Evolutionary conservation across 768 basidiomycete species (phyloP), one percentile per base, ranked within the genome.

Genomic region (Tulasnella sp.): DNA sequence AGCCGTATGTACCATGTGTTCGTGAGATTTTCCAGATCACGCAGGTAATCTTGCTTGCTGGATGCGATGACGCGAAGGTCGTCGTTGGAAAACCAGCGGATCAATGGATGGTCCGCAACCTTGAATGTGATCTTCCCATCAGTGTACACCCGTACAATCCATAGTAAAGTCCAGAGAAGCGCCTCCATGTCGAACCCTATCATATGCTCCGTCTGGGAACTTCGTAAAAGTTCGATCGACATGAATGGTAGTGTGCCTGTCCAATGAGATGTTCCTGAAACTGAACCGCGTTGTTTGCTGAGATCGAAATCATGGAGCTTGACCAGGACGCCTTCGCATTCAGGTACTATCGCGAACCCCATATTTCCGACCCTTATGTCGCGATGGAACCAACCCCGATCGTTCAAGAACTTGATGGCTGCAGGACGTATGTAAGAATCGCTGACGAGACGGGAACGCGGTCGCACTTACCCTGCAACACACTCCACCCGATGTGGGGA

Each of bases 371-470:
- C 15, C 26, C 57, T 61, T 5, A 61, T 61, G 57, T 61, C 57
- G n/a, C 57, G 1, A 29, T 61, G 57, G 23, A 61, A 61, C 57
- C 23, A 61, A 1, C 57, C 23, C 29, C 5, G 5, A 29, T 7
- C n/a, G n/a, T 26, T 29, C n/a, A 61, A 61, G n/a, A 61, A 61
- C 57, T 61, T 61, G 57, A 61, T 61, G 57, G 57, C 57, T 61
- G 57, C n/a, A 26, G 26, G 57, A 1, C 11, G 15, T 48, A 61
- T 26, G 57, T 29, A 29, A 61, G 13, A 29, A 61, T 16, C 29
- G 26, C 9, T 11, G 23, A 61, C n/a, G n/a, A 26, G 6, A 29
- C 57, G n/a, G n/a, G n/a, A 61, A 61, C 29, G 29, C 23, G 23
- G n/a, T 61, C n/a, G n/a, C 29, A 61, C 57, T 61, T 61, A 61